Conservation (phyloP, 805 yeast genomes). For the Cephaloascus fragrans region DNA sequence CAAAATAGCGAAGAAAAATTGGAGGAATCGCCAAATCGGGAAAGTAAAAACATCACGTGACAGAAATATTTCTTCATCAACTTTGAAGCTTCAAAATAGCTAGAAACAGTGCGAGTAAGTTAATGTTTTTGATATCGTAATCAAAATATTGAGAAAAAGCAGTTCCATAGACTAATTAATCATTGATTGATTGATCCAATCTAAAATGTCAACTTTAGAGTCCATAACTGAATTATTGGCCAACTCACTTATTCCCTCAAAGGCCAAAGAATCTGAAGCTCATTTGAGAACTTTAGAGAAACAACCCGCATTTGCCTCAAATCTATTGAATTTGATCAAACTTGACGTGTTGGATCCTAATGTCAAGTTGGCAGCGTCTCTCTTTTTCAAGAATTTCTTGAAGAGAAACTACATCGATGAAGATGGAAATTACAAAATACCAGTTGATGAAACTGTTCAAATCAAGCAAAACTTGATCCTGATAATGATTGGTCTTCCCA, state of each 20-base stretch:
- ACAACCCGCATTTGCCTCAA: slow-evolving; percentile 65
- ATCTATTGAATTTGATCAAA: slow-evolving; percentile 70
- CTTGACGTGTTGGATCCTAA: slow-evolving; percentile 40
- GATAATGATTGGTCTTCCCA: slow-evolving; percentile 79
- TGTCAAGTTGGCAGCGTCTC: slow-evolving; percentile 77
- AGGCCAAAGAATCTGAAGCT: slow-evolving; percentile 60
- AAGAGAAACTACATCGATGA: slow-evolving; percentile 86
- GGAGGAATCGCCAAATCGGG: too few relatives aligned
- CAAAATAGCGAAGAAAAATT: too few relatives aligned
- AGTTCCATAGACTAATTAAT: too few relatives aligned
- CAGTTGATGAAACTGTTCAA: slow-evolving; percentile 48
- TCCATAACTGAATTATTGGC: slow-evolving; percentile 45
- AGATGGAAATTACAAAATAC: slow-evolving; percentile 66
- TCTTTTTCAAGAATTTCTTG: slow-evolving; percentile 83
- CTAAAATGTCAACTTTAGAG: slow-evolving; percentile 39
- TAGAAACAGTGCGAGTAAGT: too few relatives aligned
- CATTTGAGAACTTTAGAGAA: slow-evolving; percentile 53
- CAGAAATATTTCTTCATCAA: too few relatives aligned
- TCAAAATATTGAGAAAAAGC: too few relatives aligned
- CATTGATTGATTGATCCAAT: too few relatives aligned
- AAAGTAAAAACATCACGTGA: too few relatives aligned
- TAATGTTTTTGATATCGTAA: too few relatives aligned
- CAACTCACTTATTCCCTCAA: slow-evolving; percentile 54
- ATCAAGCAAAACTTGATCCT: slow-evolving; percentile 72
- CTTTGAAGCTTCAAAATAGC: too few relatives aligned